Evolutionary conservation across 495 filamentous ascomycete species (phyloP).

Genomic region (Immersiella caudata): DNA sequence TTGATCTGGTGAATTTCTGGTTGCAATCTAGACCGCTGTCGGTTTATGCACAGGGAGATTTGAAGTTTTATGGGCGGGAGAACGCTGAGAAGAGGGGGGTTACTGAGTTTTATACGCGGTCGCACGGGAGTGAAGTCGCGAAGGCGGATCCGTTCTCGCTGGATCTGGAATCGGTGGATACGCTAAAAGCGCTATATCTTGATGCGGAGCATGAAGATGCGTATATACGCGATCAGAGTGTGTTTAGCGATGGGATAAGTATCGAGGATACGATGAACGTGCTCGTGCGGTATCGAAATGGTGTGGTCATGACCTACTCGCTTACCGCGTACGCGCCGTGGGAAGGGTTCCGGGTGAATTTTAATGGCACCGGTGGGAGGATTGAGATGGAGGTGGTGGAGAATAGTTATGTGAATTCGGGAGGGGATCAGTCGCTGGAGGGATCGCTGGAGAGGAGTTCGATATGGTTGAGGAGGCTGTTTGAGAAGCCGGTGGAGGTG

Average conservation of each 20-base stretch:
- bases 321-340: slow-evolving; percentile 53
- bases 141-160: slow-evolving; percentile 53
- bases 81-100: slow-evolving; percentile 48
- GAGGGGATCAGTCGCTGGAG: slow-evolving; percentile 49
- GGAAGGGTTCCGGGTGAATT: slow-evolving; percentile 52
- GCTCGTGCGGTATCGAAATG: slow-evolving; percentile 57
- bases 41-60: slow-evolving; percentile 52
- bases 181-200: slow-evolving; percentile 58
- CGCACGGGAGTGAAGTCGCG: slow-evolving; percentile 41
- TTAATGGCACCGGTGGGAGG: slow-evolving; percentile 50
- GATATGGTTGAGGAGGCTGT: slow-evolving; percentile 44
- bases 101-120: slow-evolving; percentile 44
- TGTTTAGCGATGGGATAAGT: slow-evolving; percentile 61
- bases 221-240: slow-evolving; percentile 60
- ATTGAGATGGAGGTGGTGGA: slow-evolving; percentile 54
- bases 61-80: slow-evolving; percentile 52
- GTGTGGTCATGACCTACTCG: slow-evolving; percentile 53
- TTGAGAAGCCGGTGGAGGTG: slow-evolving; percentile 49
- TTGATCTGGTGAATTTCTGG: slow-evolving; percentile 57
- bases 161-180: slow-evolving; percentile 50
- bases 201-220: slow-evolving; percentile 63
- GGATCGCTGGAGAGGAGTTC: slow-evolving; percentile 45
- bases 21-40: slow-evolving; percentile 46
- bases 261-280: slow-evolving; percentile 65
- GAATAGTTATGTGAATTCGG: slow-evolving; percentile 54